Base-by-base conservation (phyloP, 78 protist species). In the Isochrysis galbana region DNA sequence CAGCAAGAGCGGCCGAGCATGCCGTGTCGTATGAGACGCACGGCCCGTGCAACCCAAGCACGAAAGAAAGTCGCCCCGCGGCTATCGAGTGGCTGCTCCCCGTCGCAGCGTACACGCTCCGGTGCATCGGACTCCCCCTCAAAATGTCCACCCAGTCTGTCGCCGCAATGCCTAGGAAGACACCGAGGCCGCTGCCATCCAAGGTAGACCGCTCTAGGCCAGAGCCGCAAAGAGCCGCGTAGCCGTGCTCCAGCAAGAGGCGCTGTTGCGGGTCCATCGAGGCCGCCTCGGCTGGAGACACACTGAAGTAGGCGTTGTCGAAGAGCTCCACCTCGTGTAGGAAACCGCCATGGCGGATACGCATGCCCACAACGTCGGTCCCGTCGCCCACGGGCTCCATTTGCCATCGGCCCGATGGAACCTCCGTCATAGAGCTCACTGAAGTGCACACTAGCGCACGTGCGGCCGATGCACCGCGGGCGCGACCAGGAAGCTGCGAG, bases 11-110 rank as follows among this genome's bases (percentile, higher is more conserved):
- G 1, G 93, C 41, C 14, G 96, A 94, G 92, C 98, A 97, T 1
- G 98, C 98, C 32, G 98, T 96, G 86, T 97, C 98, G 22, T 97
- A 41, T 0, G 94, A 41, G 21, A 97, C 26, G 11, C 94, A 86
- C 5, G 97, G 97, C 29, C 98, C 98, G 21, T 90, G 78, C 22
- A 96, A 90, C 55, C 95, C 96, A 55, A 94, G 92, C 21, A 72
- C 36, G 78, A 93, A 97, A 10, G 98, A 95, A 0, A 97, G 44
- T 7, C 98, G 78, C 77, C 96, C 95, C 0, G 96, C 34, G 41
- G 92, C 91, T 2, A 97, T 87, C 22, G 92, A 51, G 17, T 34
- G 36, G 14, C 11, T 1, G 2, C 32, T 72, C 19, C 82, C 82
- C 10, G 82, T 72, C 3, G 74, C 74, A 11, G 10, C 74, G 23